Evolutionary conservation across 164 flowering plant genomes (phyloP).

Genomic region (Berberis thunbergii): DNA sequence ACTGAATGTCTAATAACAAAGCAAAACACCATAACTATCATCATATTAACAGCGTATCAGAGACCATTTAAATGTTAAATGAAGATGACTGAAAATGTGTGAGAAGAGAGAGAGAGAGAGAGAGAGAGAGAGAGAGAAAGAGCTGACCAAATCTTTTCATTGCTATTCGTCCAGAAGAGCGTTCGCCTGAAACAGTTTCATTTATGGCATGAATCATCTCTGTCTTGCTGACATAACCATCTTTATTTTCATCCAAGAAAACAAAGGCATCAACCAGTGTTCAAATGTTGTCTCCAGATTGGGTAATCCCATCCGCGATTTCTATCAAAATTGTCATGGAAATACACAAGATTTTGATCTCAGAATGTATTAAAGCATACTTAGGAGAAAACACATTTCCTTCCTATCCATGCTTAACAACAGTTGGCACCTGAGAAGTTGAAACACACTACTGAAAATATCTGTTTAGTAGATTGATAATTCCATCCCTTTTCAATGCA

Average conservation of each 20-base stretch:
- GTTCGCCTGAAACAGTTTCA: slow-evolving; percentile 70
- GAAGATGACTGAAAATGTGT: background rate
- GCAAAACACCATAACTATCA: no score
- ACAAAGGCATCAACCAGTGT: slow-evolving; percentile 87
- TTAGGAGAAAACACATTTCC: no score
- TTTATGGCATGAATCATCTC: slow-evolving; percentile 90
- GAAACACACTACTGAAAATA: no score
- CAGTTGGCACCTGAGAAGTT: no score
- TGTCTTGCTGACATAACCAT: slow-evolving; percentile 87
- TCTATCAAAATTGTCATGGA: slow-evolving; percentile 50
- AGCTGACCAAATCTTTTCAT: slow-evolving; percentile 83
- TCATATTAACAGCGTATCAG: no score
- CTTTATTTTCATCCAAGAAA: slow-evolving; percentile 90
- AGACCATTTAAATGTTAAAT: background rate
- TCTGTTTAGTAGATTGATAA: no score
- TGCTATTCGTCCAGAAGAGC: slow-evolving; percentile 81
- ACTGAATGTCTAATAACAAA: no score
- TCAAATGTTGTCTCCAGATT: slow-evolving; percentile 77
- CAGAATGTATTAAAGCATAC: no score
- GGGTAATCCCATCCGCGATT: slow-evolving; percentile 65
- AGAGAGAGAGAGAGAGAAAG: slow-evolving; percentile 17
- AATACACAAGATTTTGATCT: background rate
- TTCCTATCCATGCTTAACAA: no score
- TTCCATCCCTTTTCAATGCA: no score
- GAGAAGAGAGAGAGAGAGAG: no score